Percentiles rank a stretch among this genome's conserved stretches.
Evolutionary conservation across 177 flowering plant genomes (phyloP).

Genomic region (Tripterygium wilfordii): DNA sequence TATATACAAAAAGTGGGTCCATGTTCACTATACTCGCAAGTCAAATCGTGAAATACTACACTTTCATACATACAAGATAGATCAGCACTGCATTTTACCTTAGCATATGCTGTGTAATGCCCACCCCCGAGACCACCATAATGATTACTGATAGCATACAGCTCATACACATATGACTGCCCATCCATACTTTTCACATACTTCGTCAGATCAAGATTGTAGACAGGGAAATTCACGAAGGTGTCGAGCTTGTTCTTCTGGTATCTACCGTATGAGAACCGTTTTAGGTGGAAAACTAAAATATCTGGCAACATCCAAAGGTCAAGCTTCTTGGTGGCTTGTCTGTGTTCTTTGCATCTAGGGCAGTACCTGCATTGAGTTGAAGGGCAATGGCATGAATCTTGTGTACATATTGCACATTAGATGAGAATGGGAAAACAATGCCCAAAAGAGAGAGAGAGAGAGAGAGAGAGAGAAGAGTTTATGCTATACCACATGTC

Average conservation of each 20-base stretch:
- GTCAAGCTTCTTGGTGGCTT: constrained; percentile 92
- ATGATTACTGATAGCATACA: constrained; percentile 94
- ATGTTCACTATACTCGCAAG: too few relatives aligned
- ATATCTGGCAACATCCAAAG: constrained; percentile 95
- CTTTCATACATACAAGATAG: too few relatives aligned
- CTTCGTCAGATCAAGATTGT: constrained; percentile 74
- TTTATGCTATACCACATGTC: constrained; percentile 99
- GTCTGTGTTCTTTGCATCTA: constrained; percentile 85
- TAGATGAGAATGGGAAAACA: too few relatives aligned
- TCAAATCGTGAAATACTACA: too few relatives aligned
- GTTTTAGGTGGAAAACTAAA: constrained; percentile 86
- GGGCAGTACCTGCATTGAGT: constrained; percentile 87
- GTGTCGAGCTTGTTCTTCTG: constrained; percentile 90
- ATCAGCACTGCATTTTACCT: too few relatives aligned
- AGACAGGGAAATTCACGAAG: constrained; percentile 78
- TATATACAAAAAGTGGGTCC: too few relatives aligned
- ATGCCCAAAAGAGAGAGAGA: too few relatives aligned
- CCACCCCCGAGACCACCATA: constrained; percentile 99
- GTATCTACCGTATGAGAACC: constrained; percentile 86
- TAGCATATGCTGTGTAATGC: constrained; percentile 89
- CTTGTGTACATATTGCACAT: too few relatives aligned
- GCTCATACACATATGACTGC: constrained; percentile 56
- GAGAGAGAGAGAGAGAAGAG: too few relatives aligned
- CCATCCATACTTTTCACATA: constrained; percentile 57
- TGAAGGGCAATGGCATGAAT: background rate